Evolutionary conservation across 2,329 filamentous ascomycete species (phyloP).

Genomic region (Coniella lustricola): DNA sequence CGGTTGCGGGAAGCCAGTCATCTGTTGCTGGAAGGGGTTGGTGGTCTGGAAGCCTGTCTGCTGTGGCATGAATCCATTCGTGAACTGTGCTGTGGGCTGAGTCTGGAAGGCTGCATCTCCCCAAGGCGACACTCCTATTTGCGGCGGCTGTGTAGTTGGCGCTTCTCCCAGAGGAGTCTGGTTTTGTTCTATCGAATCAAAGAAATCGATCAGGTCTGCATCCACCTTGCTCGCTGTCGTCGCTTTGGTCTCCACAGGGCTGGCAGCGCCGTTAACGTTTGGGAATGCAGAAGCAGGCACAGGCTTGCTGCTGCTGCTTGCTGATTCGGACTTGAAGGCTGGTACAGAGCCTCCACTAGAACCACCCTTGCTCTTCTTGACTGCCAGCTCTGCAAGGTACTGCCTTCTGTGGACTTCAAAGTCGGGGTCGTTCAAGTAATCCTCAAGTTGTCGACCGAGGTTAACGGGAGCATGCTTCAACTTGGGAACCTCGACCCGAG

Average conservation of each 20-base stretch:
- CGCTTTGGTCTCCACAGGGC: conserved; percentile 18
- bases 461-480: conserved; percentile 95
- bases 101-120: conserved; percentile 25
- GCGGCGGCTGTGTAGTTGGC: conserved; percentile 30
- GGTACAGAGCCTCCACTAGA: conserved; percentile 26
- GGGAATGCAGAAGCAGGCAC: conserved; percentile 28
- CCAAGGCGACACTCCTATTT: conserved; percentile 14
- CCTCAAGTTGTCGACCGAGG: conserved; percentile 79
- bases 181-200: conserved; percentile 80
- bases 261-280: conserved; percentile 27
- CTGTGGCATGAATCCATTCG: conserved; percentile 35
- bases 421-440: conserved; percentile 89
- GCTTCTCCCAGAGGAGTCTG: conserved; percentile 61
- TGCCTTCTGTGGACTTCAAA: conserved; percentile 91
- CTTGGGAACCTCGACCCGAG: conserved; percentile 88
- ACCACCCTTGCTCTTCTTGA: conserved; percentile 44
- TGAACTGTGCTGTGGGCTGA: conserved; percentile 31
- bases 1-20: conserved; percentile 26
- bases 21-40: conserved; percentile 37
- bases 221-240: conserved; percentile 51
- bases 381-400: conserved; percentile 81
- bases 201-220: conserved; percentile 86
- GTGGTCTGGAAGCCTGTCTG: conserved; percentile 33
- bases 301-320: conserved; percentile 23
- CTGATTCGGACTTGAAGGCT: conserved; percentile 28